Conservation (phyloP, 345 rosid genomes). For the Camelina sativa region DNA sequence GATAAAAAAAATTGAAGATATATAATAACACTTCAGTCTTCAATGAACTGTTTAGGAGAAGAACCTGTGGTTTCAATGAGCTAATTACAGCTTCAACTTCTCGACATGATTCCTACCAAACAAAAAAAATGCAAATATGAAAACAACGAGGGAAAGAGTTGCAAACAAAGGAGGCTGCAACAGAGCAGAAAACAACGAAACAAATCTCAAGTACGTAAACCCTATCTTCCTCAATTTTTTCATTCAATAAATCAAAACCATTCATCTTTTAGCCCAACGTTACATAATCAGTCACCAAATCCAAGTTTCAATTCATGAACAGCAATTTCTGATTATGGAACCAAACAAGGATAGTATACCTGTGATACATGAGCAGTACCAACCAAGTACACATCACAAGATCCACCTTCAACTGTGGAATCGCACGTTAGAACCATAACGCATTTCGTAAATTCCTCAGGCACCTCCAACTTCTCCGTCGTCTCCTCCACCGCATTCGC, state of each 20-base stretch:
- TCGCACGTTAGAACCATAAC: slow-evolving; percentile 72
- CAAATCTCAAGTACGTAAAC: background rate
- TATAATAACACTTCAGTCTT: slow-evolving; percentile 3
- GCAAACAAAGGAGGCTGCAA: too few species aligned
- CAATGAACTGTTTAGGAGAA: slow-evolving; percentile 36
- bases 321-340: background rate
- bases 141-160: too few species aligned
- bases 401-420: slow-evolving; percentile 68
- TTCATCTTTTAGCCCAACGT: slow-evolving; percentile 1
- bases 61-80: slow-evolving; percentile 85
- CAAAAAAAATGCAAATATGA: too few species aligned
- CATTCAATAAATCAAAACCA: background rate
- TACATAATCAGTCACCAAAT: background rate
- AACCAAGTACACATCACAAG: slow-evolving; percentile 78
- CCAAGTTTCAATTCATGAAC: background rate
- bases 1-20: background rate
- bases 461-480: slow-evolving; percentile 50
- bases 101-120: slow-evolving; percentile 80
- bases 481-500: slow-evolving; percentile 25
- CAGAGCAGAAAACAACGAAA: too few species aligned
- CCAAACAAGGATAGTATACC: slow-evolving; percentile 42
- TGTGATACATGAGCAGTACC: slow-evolving; percentile 93
- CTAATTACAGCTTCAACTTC: slow-evolving; percentile 84
- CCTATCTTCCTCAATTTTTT: background rate
- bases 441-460: slow-evolving; percentile 68